phyloP scores from a whole-genome alignment of 2,329 filamentous ascomycete species.

The Fusarium sp. region DNA sequence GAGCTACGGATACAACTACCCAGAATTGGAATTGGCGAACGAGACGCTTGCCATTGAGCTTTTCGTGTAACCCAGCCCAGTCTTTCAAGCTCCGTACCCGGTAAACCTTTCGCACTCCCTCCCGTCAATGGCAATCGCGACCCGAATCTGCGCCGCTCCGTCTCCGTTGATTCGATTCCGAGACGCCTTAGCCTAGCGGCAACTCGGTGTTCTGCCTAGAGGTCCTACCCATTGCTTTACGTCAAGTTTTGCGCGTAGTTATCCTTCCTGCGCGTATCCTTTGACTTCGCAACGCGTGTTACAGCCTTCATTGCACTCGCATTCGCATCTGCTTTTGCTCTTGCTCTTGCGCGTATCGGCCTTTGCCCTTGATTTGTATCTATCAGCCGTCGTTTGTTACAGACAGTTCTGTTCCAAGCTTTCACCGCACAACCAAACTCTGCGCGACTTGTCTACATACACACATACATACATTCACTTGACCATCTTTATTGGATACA shows the following conservation, averaged over 20 bases:
- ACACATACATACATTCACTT: constrained; percentile 23
- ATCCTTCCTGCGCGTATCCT: constrained; percentile 38
- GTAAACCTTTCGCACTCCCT: constrained; percentile 35
- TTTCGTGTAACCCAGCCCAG: constrained; percentile 45
- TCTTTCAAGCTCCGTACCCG: constrained; percentile 38
- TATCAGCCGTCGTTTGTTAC: constrained; percentile 25
- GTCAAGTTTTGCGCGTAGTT: constrained; percentile 37
- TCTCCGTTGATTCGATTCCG: constrained; percentile 38
- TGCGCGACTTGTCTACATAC: constrained; percentile 38
- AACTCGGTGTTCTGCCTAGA: constrained; percentile 32
- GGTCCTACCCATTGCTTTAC: constrained; percentile 21
- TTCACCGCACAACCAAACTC: constrained; percentile 13
- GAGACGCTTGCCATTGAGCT: constrained; percentile 40
- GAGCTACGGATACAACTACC: neutral
- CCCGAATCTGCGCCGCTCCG: constrained; percentile 43
- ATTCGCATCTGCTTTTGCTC: constrained; percentile 16
- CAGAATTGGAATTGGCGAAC: constrained; percentile 43
- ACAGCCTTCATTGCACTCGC: constrained; percentile 3
- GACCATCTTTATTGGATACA: constrained; percentile 26
- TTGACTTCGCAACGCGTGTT: constrained; percentile 33
- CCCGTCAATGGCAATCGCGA: constrained; percentile 33
- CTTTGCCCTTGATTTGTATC: constrained; percentile 33
- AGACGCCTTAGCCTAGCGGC: constrained; percentile 27
- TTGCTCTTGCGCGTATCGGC: constrained; percentile 33
- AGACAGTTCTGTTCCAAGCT: constrained; percentile 24